Evolutionary conservation across 2,329 filamentous ascomycete genomes (phyloP).

Genomic region (Ceratocystis diversiconidia): DNA sequence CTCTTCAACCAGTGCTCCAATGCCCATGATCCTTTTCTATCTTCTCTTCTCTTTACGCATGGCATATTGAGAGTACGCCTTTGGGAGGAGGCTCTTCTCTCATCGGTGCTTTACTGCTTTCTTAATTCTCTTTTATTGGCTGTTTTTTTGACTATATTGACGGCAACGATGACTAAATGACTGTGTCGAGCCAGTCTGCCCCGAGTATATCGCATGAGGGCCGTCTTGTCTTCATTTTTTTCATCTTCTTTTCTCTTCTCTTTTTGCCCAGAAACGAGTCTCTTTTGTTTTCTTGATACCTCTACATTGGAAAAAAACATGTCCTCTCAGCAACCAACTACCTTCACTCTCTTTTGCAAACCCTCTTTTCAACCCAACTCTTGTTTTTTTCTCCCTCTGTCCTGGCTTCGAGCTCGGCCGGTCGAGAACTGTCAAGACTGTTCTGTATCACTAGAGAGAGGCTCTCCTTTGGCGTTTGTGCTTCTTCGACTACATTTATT

Average conservation of each 20-base stretch:
- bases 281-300: conserved; percentile 8
- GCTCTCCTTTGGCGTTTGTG: conserved; percentile 12
- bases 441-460: conserved; percentile 17
- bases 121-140: not conserved
- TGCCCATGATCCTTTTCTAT: not conserved
- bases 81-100: too few relatives aligned
- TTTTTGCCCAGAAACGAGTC: conserved; percentile 4
- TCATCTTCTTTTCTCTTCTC: not conserved
- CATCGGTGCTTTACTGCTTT: not conserved
- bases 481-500: not conserved
- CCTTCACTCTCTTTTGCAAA: conserved; percentile 16
- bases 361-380: not conserved
- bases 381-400: not conserved
- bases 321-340: conserved; percentile 15
- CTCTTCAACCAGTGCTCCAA: not conserved
- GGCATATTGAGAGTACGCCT: too few relatives aligned
- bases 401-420: not conserved
- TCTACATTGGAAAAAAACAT: not conserved
- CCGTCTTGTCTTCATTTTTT: not conserved
- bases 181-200: not conserved
- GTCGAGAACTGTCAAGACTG: not conserved
- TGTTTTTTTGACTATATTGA: not conserved
- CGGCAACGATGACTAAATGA: not conserved
- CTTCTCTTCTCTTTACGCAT: not conserved
- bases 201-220: not conserved